These are phyloP conservation scores for Clavispora fructus DNA, from an alignment of 805 yeast genomes.

Conservation along the genomic window DNA sequence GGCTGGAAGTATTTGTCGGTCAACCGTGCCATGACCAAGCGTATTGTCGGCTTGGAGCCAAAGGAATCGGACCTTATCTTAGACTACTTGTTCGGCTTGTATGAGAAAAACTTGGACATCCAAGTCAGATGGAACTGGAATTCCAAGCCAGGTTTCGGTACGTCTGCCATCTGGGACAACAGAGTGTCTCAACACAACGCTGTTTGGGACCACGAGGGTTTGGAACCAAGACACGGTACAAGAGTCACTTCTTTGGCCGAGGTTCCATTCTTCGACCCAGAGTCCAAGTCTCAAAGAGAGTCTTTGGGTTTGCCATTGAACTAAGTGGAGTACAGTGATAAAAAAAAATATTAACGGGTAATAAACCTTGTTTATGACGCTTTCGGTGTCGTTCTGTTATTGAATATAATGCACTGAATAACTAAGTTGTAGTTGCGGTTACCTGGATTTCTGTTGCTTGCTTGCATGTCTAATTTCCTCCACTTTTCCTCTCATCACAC, in stretches of 20 bases:
- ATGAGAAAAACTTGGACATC: conserved; percentile 41
- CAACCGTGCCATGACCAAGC: conserved; percentile 25
- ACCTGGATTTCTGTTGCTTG: neutral
- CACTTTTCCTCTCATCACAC: conserved; percentile 27
- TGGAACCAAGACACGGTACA: conserved; percentile 31
- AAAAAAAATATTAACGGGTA: neutral
- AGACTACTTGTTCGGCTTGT: conserved; percentile 12
- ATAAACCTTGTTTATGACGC: neutral
- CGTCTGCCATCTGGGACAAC: conserved; percentile 59
- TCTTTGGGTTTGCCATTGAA: conserved; percentile 36
- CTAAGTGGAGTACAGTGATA: conserved; percentile 1
- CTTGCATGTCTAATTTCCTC: conserved; percentile 8
- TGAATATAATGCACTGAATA: too few relatives aligned
- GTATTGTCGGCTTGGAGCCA: conserved; percentile 26
- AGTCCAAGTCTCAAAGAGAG: conserved; percentile 49
- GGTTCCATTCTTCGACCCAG: conserved; percentile 45
- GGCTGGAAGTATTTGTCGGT: conserved; percentile 29
- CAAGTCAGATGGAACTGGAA: conserved; percentile 28
- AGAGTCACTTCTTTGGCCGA: conserved; percentile 50
- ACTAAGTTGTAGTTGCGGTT: too few relatives aligned
- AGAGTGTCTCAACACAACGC: conserved; percentile 51
- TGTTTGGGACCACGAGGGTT: conserved; percentile 45
- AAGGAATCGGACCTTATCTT: conserved; percentile 18
- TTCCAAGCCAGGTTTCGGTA: conserved; percentile 32
- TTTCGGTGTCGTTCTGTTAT: too few relatives aligned